Base-by-base conservation (phyloP, 306 rosid genomes). In the Boehmeria nivea region DNA sequence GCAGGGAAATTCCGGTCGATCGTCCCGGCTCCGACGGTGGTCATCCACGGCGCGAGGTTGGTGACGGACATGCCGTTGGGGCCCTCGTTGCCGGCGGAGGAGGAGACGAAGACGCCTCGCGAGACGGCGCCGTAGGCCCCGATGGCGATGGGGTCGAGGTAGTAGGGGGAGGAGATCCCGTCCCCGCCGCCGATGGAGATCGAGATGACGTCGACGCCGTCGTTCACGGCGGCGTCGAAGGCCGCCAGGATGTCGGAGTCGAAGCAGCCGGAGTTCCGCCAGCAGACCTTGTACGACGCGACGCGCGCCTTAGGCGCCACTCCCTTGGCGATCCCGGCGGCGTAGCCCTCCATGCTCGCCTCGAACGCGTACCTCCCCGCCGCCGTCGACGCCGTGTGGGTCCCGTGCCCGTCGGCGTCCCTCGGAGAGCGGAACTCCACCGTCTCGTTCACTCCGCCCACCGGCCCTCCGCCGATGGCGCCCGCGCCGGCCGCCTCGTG, bases 361-460 rank as follows among this genome's bases (percentile, higher is more conserved):
- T 70, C 68, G 22, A 81, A 86, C 4, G 86, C 60, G 37, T 89
- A 31, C 36, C 94, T 63, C 3, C 97, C 97, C 0, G 88, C 88
- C 1, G 94, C 97, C 4, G 97, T 89, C 8, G 95, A 83, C 0
- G 97, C 97, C 3, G 97, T 89, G 68, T 89, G 97, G 8, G 94
- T 86, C 6, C 97, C 97, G 31, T 89, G 97, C 2, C 97, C 97
- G 40, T 89, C 97, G 18, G 95, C 88, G 21, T 86, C 97, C 38
- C 97, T 75, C 12, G 97, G 94, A 0, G 97, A 89, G 16, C 95
- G 76, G 16, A 61, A 89, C 55, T 89, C 95, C 1, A 79, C 55
- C 0, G 97, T 86, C 21, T 80, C 88, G 61, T 89, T 89, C 43
- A 82, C 71, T 0, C 81, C 77, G 1, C 70, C 54, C 0, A 81